Evolutionary conservation across 495 filamentous ascomycete genomes (phyloP).

Genomic region (Penicillium tannophilum): DNA sequence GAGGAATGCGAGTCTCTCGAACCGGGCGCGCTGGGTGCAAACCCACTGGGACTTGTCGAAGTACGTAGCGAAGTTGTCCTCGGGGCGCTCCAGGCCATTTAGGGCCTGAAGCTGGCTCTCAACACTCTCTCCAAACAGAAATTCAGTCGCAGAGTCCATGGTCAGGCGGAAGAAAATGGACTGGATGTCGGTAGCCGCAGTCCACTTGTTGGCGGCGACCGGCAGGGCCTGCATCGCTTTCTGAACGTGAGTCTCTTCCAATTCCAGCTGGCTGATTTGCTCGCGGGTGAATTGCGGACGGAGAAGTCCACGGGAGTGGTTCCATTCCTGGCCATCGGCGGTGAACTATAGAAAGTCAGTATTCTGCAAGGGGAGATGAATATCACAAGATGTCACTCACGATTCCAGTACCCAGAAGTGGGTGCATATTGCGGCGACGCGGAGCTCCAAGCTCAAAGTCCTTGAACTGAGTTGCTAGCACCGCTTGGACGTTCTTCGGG

Average conservation of each 20-base stretch:
- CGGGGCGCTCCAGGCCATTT: conserved; percentile 24
- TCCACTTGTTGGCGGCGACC: conserved; percentile 46
- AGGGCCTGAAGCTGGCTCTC: conserved; percentile 41
- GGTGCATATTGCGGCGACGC: conserved; percentile 37
- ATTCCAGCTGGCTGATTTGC: conserved; percentile 53
- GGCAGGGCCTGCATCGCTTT: conserved; percentile 43
- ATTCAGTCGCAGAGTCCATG: conserved; percentile 67
- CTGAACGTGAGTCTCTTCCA: conserved; percentile 54
- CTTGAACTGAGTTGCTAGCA: conserved; percentile 56
- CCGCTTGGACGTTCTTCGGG: conserved; percentile 53
- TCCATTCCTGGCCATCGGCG: conserved; percentile 51
- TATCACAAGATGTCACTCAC: conserved; percentile 31
- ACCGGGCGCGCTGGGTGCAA: conserved; percentile 38
- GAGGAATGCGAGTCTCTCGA: conserved; percentile 56
- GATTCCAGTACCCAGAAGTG: conserved; percentile 50
- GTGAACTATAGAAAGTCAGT: conserved; percentile 39
- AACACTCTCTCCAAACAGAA: conserved; percentile 64
- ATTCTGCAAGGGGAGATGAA: background rate
- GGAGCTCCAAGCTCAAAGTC: conserved; percentile 47
- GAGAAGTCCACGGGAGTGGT: conserved; percentile 56
- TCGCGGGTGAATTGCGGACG: conserved; percentile 57
- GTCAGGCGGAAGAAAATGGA: conserved; percentile 65
- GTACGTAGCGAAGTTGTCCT: conserved; percentile 40
- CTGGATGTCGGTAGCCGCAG: conserved; percentile 54
- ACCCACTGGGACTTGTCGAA: conserved; percentile 47